Percentiles rank a stretch among this genome's conserved stretches.
Evolutionary conservation across 441 rosid species (phyloP).

Genomic region (Hypseocharis bilobata): DNA sequence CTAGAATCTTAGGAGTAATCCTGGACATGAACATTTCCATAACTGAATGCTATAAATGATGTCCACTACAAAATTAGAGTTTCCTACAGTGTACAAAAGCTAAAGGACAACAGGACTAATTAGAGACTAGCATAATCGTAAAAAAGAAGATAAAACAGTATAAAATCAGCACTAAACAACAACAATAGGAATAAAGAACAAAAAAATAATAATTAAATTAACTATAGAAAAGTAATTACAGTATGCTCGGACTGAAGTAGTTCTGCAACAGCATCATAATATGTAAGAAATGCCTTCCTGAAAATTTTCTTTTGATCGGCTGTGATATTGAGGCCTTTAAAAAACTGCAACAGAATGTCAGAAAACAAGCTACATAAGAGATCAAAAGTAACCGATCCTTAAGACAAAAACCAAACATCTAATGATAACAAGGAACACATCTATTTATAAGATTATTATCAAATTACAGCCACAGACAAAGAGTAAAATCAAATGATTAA

Average conservation of each 20-base stretch:
- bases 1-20: neutral
- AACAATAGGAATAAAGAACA: neutral
- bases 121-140: neutral
- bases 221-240: constrained; percentile 26
- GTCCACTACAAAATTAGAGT: neutral
- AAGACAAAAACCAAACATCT: no score
- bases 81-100: neutral
- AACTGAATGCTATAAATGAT: neutral
- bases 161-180: neutral
- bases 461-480: constrained; percentile 4
- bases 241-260: constrained; percentile 47
- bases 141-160: neutral
- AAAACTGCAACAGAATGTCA: constrained; percentile 54
- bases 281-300: constrained; percentile 65
- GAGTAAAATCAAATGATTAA: constrained; percentile 4
- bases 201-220: neutral
- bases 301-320: constrained; percentile 76
- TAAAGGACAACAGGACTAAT: no score
- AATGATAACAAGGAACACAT: no score
- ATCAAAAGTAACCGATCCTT: neutral
- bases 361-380: constrained; percentile 18
- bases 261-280: constrained; percentile 68
- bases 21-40: neutral
- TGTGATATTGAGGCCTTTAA: constrained; percentile 65
- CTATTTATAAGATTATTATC: no score